Conservation (phyloP, 306 rosid species). For the Calophaca sinica region DNA sequence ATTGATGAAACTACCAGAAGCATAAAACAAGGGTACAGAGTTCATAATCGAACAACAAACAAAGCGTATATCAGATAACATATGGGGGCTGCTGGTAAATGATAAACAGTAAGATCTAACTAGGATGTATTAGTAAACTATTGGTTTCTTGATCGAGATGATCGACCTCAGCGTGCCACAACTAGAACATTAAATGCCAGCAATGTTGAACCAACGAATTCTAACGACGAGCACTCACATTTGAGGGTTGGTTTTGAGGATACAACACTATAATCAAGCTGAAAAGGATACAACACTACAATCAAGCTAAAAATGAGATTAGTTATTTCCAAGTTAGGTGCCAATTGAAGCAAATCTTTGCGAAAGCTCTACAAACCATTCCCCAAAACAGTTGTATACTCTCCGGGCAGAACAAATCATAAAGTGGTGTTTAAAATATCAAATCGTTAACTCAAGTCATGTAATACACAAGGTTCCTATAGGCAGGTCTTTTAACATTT, state of each 20-base stretch:
- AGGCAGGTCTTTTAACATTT: not conserved
- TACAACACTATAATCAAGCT: not conserved
- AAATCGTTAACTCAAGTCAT: not conserved
- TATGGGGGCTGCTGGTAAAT: slow-evolving; percentile 1
- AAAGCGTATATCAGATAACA: not conserved
- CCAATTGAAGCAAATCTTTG: not conserved
- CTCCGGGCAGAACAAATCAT: not conserved
- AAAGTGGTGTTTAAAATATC: not conserved
- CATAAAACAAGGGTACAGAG: not conserved
- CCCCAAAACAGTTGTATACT: no score
- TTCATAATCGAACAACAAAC: not conserved
- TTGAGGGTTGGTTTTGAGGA: not conserved
- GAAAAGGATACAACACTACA: no score
- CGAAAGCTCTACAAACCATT: no score
- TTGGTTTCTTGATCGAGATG: not conserved
- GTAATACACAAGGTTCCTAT: not conserved
- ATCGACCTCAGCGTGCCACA: no score
- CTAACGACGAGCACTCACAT: not conserved
- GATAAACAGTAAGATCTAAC: not conserved
- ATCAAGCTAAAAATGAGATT: not conserved
- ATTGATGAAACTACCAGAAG: not conserved
- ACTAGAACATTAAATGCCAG: no score
- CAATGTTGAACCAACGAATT: not conserved
- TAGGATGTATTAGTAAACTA: not conserved
- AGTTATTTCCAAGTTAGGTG: not conserved